phyloP scores from a whole-genome alignment of 2,329 filamentous ascomycete species.

The Penicillium sp. region DNA sequence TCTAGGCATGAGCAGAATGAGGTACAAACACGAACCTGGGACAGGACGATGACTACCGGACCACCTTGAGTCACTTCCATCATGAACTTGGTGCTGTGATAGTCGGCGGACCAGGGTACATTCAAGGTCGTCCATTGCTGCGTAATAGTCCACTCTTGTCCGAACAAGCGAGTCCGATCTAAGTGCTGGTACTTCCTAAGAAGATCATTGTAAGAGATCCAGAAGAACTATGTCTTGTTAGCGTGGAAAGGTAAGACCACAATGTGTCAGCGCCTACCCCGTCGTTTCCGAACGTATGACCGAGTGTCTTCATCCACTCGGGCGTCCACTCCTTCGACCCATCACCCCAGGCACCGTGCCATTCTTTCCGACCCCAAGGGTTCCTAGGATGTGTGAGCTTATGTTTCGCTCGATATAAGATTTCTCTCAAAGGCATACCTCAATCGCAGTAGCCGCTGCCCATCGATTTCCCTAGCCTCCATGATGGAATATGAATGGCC shows the following conservation, averaged over 20 bases:
- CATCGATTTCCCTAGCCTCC: constrained; percentile 58
- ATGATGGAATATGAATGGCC: constrained; percentile 58
- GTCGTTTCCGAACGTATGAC: constrained; percentile 72
- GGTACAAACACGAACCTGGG: constrained; percentile 41
- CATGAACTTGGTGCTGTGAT: constrained; percentile 58
- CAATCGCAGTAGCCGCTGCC: constrained; percentile 61
- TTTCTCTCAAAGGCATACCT: constrained; percentile 39
- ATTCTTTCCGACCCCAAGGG: constrained; percentile 77
- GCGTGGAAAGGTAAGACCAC: background rate
- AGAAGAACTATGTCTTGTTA: constrained; percentile 47
- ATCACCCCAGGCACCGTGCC: constrained; percentile 77
- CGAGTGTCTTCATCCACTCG: constrained; percentile 69
- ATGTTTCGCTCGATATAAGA: constrained; percentile 8
- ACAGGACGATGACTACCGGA: constrained; percentile 57
- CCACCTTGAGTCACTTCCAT: constrained; percentile 52
- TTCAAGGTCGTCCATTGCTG: constrained; percentile 60
- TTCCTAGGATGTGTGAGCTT: constrained; percentile 52
- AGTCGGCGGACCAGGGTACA: constrained; percentile 59
- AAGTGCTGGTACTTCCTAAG: constrained; percentile 58
- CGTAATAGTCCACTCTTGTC: constrained; percentile 57
- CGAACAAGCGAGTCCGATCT: constrained; percentile 59
- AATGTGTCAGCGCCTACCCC: constrained; percentile 44
- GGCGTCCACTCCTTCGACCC: constrained; percentile 81
- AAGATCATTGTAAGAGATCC: constrained; percentile 59
- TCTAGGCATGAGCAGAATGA: too few species aligned